Evolutionary conservation across 768 basidiomycete genomes (phyloP).

Genomic region (Psilocybe cubensis): DNA sequence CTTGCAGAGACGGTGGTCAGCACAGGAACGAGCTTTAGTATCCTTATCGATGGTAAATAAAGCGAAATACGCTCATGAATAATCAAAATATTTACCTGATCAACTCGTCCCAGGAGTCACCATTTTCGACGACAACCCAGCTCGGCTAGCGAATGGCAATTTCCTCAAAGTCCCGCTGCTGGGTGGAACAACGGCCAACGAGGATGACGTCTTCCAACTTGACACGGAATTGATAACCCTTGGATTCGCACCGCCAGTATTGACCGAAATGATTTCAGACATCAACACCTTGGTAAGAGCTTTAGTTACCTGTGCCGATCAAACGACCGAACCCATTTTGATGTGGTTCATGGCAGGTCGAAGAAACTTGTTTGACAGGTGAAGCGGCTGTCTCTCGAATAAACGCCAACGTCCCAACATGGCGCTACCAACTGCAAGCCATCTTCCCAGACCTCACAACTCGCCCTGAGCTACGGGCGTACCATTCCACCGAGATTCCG

Average conservation of each 20-base stretch:
- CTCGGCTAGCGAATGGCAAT: conserved; percentile 25
- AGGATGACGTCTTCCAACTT: conserved; percentile 35
- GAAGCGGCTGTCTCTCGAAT: conserved; percentile 26
- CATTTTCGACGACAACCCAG: conserved; percentile 30
- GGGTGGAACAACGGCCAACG: conserved; percentile 31
- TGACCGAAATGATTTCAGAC: conserved; percentile 33
- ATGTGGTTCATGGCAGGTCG: conserved; percentile 16
- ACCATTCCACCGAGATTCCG: conserved; percentile 39
- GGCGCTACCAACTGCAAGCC: conserved; percentile 33
- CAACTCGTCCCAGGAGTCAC: conserved; percentile 25
- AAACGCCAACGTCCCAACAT: conserved; percentile 28
- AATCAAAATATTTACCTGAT: not conserved
- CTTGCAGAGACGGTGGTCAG: conserved; percentile 36
- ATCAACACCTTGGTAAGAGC: conserved; percentile 29
- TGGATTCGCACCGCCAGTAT: conserved; percentile 28
- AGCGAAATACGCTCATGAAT: conserved; percentile 6
- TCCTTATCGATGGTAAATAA: conserved; percentile 33
- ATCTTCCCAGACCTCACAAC: conserved; percentile 31
- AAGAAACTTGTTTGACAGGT: conserved; percentile 32
- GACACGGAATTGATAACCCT: conserved; percentile 25
- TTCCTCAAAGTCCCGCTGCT: conserved; percentile 30
- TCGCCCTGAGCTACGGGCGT: conserved; percentile 34
- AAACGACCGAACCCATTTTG: conserved; percentile 24
- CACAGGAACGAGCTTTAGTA: conserved; percentile 28
- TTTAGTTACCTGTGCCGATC: conserved; percentile 16